Percentiles rank a stretch among this genome's conserved stretches.
These are phyloP conservation scores for Picocystis sp. DNA, from an alignment of 163 green algal genomes.

Conservation along the genomic window DNA sequence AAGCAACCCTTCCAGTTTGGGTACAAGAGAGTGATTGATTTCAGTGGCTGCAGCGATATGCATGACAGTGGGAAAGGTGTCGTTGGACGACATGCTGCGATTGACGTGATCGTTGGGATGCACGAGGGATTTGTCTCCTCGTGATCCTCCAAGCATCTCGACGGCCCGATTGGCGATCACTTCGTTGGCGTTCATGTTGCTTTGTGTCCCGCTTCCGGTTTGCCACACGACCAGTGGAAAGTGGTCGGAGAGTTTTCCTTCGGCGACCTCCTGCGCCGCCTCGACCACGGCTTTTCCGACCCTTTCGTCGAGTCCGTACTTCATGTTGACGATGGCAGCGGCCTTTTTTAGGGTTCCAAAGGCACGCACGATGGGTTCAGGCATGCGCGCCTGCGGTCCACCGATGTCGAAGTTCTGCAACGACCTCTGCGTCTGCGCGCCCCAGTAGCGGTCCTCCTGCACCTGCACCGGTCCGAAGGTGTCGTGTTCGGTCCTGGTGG, in stretches of 20 bases:
- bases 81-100: conserved; percentile 83
- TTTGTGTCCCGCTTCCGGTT: conserved; percentile 78
- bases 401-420: conserved; percentile 71
- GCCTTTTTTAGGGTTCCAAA: conserved; percentile 60
- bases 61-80: conserved; percentile 92
- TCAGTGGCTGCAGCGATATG: conserved; percentile 64
- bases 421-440: conserved; percentile 91
- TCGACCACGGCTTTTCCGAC: conserved; percentile 52
- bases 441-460: conserved; percentile 63
- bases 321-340: conserved; percentile 43
- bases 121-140: conserved; percentile 53
- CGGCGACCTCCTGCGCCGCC: conserved; percentile 64
- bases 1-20: conserved; percentile 46
- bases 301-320: conserved; percentile 47
- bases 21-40: conserved; percentile 44
- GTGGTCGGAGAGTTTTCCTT: conserved; percentile 70
- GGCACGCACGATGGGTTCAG: conserved; percentile 61
- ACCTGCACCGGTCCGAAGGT: conserved; percentile 67
- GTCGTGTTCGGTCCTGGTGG: conserved; percentile 58
- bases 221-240: conserved; percentile 90
- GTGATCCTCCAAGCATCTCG: conserved; percentile 51
- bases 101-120: conserved; percentile 89
- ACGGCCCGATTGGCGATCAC: conserved; percentile 70
- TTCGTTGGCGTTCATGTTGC: conserved; percentile 97
- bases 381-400: conserved; percentile 68